Evolutionary conservation across 2,329 filamentous ascomycete genomes (phyloP).

Genomic region (Mariannaea elegans): DNA sequence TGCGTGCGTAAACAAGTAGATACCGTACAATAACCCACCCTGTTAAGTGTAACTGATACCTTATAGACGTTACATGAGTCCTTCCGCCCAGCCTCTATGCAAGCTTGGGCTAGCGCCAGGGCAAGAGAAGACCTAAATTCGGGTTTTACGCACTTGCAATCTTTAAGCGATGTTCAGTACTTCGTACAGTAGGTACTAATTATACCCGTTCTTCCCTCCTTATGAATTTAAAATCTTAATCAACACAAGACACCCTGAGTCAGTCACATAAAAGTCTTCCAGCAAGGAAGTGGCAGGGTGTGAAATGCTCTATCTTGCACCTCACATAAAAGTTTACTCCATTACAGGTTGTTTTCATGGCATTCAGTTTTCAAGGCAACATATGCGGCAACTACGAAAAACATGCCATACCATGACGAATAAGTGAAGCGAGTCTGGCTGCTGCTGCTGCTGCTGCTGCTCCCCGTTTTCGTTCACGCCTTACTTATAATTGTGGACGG

Average conservation of each 20-base stretch:
- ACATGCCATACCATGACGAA: not conserved
- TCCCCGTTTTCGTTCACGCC: constrained; percentile 6
- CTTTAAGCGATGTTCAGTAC: too few relatives aligned
- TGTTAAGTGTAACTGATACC: not conserved
- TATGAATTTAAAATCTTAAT: too few relatives aligned
- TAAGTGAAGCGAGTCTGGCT: constrained; percentile 15
- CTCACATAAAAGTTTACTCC: not conserved
- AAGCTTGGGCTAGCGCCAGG: not conserved
- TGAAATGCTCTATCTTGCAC: not conserved
- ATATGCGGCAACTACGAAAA: constrained; percentile 3
- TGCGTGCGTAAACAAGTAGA: not conserved
- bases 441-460: not conserved
- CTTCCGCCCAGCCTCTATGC: not conserved
- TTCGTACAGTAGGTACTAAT: too few relatives aligned
- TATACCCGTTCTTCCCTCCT: too few relatives aligned
- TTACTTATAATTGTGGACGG: constrained; percentile 11
- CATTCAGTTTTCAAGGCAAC: not conserved
- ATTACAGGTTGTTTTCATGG: not conserved
- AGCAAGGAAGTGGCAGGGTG: not conserved
- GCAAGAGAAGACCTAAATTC: constrained; percentile 2
- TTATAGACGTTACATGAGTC: constrained; percentile 2
- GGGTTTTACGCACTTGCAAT: not conserved
- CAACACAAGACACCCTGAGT: too few relatives aligned
- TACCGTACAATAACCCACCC: too few relatives aligned
- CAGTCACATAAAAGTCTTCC: too few relatives aligned